A percentile compares a stretch with the other conserved stretches of the same genome.
phyloP scores from a whole-genome alignment of 176 grass and related monocot genomes.

The Tillandsia fasciculata region DNA sequence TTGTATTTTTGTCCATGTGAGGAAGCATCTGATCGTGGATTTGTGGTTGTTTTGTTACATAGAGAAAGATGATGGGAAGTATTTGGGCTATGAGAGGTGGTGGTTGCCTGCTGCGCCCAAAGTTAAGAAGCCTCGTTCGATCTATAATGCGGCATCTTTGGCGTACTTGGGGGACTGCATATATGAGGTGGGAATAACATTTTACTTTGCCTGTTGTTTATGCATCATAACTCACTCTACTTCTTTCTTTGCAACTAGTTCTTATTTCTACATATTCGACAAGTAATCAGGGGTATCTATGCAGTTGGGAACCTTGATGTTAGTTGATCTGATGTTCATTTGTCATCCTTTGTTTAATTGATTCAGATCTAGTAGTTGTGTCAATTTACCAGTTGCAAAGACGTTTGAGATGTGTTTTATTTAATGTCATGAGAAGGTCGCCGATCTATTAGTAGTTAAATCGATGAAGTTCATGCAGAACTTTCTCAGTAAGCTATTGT shows the following conservation, averaged over 20 bases:
- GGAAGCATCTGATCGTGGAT: background rate
- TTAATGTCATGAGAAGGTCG: no score
- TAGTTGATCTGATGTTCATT: no score
- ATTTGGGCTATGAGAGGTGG: slow-evolving; percentile 85
- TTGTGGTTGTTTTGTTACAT: slow-evolving; percentile 12
- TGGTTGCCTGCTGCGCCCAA: slow-evolving; percentile 57
- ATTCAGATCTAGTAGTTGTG: no score
- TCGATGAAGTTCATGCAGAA: background rate
- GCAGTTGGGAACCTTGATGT: no score
- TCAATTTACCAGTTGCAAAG: no score
- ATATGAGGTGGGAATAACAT: slow-evolving; percentile 57
- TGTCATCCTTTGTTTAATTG: no score
- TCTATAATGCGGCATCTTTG: slow-evolving; percentile 68
- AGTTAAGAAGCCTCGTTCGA: slow-evolving; percentile 81
- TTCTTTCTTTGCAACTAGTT: background rate
- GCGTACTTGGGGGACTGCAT: slow-evolving; percentile 98
- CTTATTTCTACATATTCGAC: background rate
- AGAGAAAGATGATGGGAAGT: slow-evolving; percentile 45
- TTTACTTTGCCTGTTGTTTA: background rate
- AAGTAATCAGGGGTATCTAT: no score
- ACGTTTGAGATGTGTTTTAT: no score
- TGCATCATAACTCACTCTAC: background rate
- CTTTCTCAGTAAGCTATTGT: no score
- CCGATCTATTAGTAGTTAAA: no score
- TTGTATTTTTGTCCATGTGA: background rate